Base-by-base conservation (phyloP, 495 filamentous ascomycete genomes). In the Geoglossum glabrum region DNA sequence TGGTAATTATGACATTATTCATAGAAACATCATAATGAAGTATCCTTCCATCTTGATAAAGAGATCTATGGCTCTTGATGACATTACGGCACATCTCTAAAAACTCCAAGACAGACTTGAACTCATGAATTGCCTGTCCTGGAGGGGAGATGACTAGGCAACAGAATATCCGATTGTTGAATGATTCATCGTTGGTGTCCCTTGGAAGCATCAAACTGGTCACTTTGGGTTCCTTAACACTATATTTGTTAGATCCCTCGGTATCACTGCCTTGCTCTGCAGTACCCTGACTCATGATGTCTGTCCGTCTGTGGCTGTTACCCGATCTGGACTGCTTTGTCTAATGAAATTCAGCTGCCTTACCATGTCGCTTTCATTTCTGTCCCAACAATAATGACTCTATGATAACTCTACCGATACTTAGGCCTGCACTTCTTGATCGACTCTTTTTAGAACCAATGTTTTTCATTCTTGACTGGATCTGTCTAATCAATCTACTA, bases 11-110 rank as follows among this genome's bases (percentile, higher is more conserved):
- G 26, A 63, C 50, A 21, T 64, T 64, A 27, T 45, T 55, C 25
- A 52, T 55, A 0, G 62, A 65, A 28, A 62, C 54, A n/a, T 64
- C 62, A 4, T 58, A 58, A 38, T 64, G 61, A n/a, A 64, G 70
- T 31, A 72, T 71, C 0, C 67, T 66, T 55, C 68, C 65, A 21
- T 60, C 60, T 23, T 60, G 30, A 50, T 62, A 67, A 30, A 72
- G 69, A 54, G 63, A 70, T 60, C 46, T 61, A 59, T 69, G 62
- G 55, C 51, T 68, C 33, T 50, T 45, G 47, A 69, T 59, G 51
- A 59, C 60, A 59, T 69, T 65, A 36, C 59, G 55, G n/a, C 61
- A 47, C 25, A 57, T 64, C 55, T 64, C 59, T 56, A 68, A 59
- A 63, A 69, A 61, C 61, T 68, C 66, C 61, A 31, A 34, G 59